Evolutionary conservation across 1,284 basidiomycete genomes (phyloP).

Genomic region (Grifola frondosa): DNA sequence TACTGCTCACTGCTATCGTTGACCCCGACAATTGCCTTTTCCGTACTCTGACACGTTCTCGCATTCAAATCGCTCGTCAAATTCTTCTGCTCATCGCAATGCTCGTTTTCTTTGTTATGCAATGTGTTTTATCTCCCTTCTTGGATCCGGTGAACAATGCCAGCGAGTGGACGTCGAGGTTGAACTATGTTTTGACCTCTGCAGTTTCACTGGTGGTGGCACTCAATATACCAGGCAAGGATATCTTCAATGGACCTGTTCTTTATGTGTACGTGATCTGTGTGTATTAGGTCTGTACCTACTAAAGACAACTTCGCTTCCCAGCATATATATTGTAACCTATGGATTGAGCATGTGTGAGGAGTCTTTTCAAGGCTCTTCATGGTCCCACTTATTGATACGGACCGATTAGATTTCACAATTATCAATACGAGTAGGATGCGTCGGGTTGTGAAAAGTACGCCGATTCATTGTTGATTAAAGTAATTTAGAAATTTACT

Average conservation of each 20-base stretch:
- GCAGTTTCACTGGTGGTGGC: constrained; percentile 60
- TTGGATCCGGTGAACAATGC: constrained; percentile 75
- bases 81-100: constrained; percentile 61
- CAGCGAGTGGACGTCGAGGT: constrained; percentile 70
- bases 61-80: constrained; percentile 64
- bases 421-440: constrained; percentile 51
- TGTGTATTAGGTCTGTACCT: constrained; percentile 1
- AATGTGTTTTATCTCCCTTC: constrained; percentile 66
- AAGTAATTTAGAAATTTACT: constrained; percentile 5
- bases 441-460: constrained; percentile 60
- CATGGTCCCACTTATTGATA: constrained; percentile 3
- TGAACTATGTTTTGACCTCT: constrained; percentile 70
- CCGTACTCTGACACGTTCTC: constrained; percentile 48
- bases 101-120: constrained; percentile 58
- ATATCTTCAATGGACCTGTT: constrained; percentile 55
- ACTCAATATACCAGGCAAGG: constrained; percentile 53
- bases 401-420: constrained; percentile 55
- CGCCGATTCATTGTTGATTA: constrained; percentile 19
- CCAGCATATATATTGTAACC: constrained; percentile 63
- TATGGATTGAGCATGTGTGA: constrained; percentile 66
- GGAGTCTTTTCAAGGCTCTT: constrained; percentile 19
- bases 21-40: constrained; percentile 76
- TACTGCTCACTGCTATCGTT: constrained; percentile 68
- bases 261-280: constrained; percentile 55
- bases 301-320: constrained; percentile 5